phyloP scores from a whole-genome alignment of 352 stramenopile genomes.

The Pythium aristosporum region DNA sequence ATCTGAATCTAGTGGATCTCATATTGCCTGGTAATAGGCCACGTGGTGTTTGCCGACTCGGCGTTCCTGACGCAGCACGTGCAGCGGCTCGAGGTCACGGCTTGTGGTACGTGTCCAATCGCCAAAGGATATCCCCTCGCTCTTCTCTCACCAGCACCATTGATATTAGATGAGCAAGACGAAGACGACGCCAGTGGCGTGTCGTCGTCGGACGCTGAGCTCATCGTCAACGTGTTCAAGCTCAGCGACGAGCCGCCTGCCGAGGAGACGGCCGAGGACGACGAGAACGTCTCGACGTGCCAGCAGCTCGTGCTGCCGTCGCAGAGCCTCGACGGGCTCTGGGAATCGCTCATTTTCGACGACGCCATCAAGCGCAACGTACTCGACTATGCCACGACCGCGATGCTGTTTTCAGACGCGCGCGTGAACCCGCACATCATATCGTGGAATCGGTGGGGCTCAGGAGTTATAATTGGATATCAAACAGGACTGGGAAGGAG shows the following conservation, averaged over 20 bases:
- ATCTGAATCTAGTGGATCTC: not conserved
- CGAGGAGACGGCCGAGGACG: constrained; percentile 77
- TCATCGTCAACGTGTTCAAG: constrained; percentile 74
- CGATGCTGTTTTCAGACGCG: constrained; percentile 88
- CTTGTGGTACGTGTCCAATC: constrained; percentile 5
- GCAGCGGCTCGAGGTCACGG: constrained; percentile 17
- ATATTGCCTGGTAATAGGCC: not conserved
- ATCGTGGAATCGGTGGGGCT: constrained; percentile 83
- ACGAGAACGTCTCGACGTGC: constrained; percentile 80
- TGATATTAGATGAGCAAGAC: not conserved
- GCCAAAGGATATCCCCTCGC: not conserved
- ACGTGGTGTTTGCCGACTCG: not conserved
- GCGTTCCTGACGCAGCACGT: constrained; percentile 20
- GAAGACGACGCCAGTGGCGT: constrained; percentile 9
- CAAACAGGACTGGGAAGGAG: not conserved
- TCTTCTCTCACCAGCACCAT: not conserved
- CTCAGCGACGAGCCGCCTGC: constrained; percentile 60
- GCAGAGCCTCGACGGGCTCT: constrained; percentile 63
- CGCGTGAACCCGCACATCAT: constrained; percentile 88
- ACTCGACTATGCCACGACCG: constrained; percentile 87
- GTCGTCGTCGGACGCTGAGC: constrained; percentile 34
- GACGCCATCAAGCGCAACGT: constrained; percentile 73
- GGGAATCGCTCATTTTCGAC: constrained; percentile 88
- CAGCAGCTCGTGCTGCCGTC: constrained; percentile 77
- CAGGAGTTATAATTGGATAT: not conserved